Conservation (phyloP, 257 asterid species). For the Penstemon newberryi region DNA sequence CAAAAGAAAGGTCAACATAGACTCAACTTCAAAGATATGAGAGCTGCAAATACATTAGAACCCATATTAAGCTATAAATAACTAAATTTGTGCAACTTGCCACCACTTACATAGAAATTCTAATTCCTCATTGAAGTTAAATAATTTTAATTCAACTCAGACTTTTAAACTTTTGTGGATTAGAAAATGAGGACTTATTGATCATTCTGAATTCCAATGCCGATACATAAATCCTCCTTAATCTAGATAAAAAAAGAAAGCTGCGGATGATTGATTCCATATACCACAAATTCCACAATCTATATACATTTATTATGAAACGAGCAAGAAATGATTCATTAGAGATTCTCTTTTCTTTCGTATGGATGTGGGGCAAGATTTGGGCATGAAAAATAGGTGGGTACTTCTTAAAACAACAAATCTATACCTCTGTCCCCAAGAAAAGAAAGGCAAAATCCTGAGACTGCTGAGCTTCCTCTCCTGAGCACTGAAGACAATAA, state of each 20-base stretch:
- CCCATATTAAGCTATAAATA: constrained; percentile 6
- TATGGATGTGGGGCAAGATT: background rate
- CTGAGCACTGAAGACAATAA: constrained; percentile 67
- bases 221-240: constrained; percentile 12
- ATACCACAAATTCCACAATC: background rate
- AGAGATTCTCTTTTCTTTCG: constrained; percentile 16
- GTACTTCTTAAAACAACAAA: background rate
- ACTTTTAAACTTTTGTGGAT: background rate
- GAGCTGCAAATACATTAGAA: background rate
- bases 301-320: constrained; percentile 7
- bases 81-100: constrained; percentile 7
- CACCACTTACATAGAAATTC: constrained; percentile 16
- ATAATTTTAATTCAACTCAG: background rate
- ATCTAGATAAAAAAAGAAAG: constrained; percentile 5
- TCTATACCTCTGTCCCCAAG: constrained; percentile 76
- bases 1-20: constrained; percentile 4
- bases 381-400: constrained; percentile 10
- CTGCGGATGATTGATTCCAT: constrained; percentile 19
- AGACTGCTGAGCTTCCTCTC: constrained; percentile 49
- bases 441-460: constrained; percentile 76
- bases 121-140: constrained; percentile 21
- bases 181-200: constrained; percentile 13
- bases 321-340: constrained; percentile 1
- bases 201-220: constrained; percentile 22
- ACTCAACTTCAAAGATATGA: constrained; percentile 12